These are phyloP conservation scores for Aureobasidium sp. DNA, from an alignment of 2,329 filamentous ascomycete species.

Conservation along the genomic window DNA sequence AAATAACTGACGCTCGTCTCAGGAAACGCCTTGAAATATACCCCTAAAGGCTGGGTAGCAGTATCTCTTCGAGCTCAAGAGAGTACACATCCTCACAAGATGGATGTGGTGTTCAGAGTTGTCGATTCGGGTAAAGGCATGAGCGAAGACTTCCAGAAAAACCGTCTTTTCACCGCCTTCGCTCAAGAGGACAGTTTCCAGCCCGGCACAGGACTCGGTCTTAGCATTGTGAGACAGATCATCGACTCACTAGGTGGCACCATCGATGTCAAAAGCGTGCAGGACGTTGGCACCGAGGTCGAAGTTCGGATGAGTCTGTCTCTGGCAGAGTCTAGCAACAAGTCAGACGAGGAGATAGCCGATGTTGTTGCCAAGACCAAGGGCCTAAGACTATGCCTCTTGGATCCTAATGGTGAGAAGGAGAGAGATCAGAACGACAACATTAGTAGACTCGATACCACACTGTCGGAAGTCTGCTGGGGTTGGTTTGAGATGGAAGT, in stretches of 20 bases:
- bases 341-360: neutral
- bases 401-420: slow-evolving; percentile 11
- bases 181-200: slow-evolving; percentile 53
- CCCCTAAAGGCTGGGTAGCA: slow-evolving; percentile 31
- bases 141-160: slow-evolving; percentile 50
- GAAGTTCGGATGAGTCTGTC: slow-evolving; percentile 4
- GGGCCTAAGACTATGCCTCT: slow-evolving; percentile 3
- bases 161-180: slow-evolving; percentile 55
- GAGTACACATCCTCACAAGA: neutral
- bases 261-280: slow-evolving; percentile 45
- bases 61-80: slow-evolving; percentile 17
- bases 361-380: neutral
- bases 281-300: slow-evolving; percentile 42
- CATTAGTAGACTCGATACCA: slow-evolving; percentile 8
- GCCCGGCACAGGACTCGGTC: slow-evolving; percentile 54
- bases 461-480: slow-evolving; percentile 7
- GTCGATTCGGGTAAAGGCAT: slow-evolving; percentile 60
- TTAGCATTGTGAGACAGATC: slow-evolving; percentile 54
- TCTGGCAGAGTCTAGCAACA: neutral
- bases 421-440: neutral
- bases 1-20: neutral
- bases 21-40: slow-evolving; percentile 38
- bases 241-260: slow-evolving; percentile 51
- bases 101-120: slow-evolving; percentile 27
- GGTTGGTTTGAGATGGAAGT: slow-evolving; percentile 14